Evolutionary conservation across 305 asterid species (phyloP).

Genomic region (Fraxinus nigra): DNA sequence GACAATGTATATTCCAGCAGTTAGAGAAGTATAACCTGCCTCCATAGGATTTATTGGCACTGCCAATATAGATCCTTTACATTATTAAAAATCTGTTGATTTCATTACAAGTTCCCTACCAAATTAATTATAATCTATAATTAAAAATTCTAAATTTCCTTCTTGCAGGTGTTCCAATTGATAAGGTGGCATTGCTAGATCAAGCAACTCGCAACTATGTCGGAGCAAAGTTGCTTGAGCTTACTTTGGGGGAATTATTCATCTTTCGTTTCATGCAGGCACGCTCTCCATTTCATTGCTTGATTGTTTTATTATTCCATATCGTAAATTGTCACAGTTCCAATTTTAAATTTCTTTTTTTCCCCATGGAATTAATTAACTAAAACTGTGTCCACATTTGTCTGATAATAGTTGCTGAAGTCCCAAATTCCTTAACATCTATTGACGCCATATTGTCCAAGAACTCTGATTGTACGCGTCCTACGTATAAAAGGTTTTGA

Average conservation of each 20-base stretch:
- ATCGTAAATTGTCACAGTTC: background rate
- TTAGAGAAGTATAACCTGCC: background rate
- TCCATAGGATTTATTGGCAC: background rate
- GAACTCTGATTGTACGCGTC: background rate
- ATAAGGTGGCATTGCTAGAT: conserved; percentile 73
- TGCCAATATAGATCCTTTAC: conserved; percentile 14
- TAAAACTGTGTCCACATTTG: background rate
- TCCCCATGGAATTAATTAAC: background rate
- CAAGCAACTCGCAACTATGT: conserved; percentile 85
- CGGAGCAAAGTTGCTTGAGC: conserved; percentile 80
- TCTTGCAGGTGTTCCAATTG: conserved; percentile 80
- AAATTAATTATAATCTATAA: background rate
- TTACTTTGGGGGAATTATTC: conserved; percentile 80
- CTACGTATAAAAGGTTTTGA: background rate
- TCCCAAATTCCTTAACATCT: background rate
- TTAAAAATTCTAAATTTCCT: conserved; percentile 8
- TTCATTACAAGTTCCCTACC: background rate
- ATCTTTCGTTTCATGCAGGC: conserved; percentile 94
- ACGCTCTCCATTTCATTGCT: conserved; percentile 27
- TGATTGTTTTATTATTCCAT: background rate
- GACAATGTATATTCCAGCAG: conserved; percentile 1
- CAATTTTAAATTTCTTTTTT: background rate
- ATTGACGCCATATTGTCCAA: background rate
- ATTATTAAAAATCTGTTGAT: background rate
- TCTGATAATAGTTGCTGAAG: background rate